Evolutionary conservation across 805 yeast genomes (phyloP), one percentile per base, ranked within the genome.

Genomic region (Tetrapisispora fleetii): DNA sequence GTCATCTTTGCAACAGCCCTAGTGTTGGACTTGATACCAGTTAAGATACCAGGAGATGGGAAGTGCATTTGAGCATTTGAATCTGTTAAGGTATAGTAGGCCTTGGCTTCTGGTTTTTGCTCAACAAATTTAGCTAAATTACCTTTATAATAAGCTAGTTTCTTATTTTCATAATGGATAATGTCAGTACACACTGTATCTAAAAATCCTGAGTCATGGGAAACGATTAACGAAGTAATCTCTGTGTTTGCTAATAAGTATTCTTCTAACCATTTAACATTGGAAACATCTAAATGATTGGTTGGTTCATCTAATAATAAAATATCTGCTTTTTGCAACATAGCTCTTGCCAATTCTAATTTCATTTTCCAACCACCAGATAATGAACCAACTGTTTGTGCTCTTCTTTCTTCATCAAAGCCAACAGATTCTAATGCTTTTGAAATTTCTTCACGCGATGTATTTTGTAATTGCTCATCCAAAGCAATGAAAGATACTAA

Each of bases 321-420:
- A 48, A 91, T 90, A 70, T 91, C 99, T 35, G 98, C 99, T 69
- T 83, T 88, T 88, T 89, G 86, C 58, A 91, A 75, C 96, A 91
- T 90, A 36, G 98, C 99, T 73, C 97, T 83, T n/a, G 98, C 99
- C 62, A 91, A 76, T 71, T 90, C 98, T 58, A 91, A 78, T 72
- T 91, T 91, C 99, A 91, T 91, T 72, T 93, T 93, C 99, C 99
- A 91, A 68, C 99, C 99, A 69, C 99, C 99, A 40, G 96, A 87
- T 51, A 91, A 74, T 1, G 97, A 86, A 37, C 96, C 96, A 50
- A 93, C 96, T 43, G 86, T 78, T 71, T 90, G 97, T 30, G 78
- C 77, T 66, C 95, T 79, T 73, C 96, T 81, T 63, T 83, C 91
- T 49, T 84, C 93, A 56, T 93, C 83, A 68, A 91, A 91, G 2